Conservation (phyloP, 2,329 filamentous ascomycete species). For the Fusarium stilboides region DNA sequence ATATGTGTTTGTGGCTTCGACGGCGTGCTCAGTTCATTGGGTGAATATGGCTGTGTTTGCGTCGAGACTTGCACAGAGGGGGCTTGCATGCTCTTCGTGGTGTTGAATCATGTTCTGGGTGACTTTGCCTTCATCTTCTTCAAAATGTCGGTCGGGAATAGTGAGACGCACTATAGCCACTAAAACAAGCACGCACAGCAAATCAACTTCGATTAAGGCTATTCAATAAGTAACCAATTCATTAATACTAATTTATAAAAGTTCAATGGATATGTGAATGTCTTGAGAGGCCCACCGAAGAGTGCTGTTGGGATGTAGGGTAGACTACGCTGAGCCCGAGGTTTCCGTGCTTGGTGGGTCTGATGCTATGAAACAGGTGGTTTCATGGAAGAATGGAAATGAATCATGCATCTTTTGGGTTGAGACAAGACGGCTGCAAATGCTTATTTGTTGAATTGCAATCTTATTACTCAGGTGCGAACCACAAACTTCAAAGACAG, state of each 20-base stretch:
- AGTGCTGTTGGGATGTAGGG: neutral
- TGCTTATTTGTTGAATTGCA: neutral
- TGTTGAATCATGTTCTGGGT: fast-evolving
- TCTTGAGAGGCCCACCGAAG: neutral
- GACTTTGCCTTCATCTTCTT: neutral
- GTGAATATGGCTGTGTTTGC: too few relatives aligned
- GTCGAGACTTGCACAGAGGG: too few relatives aligned
- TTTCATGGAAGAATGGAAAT: conserved; percentile 13
- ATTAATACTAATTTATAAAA: too few relatives aligned
- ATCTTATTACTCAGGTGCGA: too few relatives aligned
- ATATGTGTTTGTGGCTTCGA: neutral
- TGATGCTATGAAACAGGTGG: conserved; percentile 1
- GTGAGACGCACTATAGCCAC: too few relatives aligned
- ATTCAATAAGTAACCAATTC: too few relatives aligned
- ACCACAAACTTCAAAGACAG: too few relatives aligned
- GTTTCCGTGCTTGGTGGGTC: neutral
- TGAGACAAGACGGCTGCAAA: neutral
- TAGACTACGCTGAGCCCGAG: neutral
- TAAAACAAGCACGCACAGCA: too few relatives aligned
- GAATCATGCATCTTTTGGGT: conserved; percentile 18
- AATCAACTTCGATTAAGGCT: too few relatives aligned
- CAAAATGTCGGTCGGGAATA: neutral
- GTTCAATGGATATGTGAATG: neutral
- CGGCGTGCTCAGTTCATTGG: too few relatives aligned
- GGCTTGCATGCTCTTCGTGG: neutral